Conservation (phyloP, 1,139 yeast species). For the Pichia terricola region DNA sequence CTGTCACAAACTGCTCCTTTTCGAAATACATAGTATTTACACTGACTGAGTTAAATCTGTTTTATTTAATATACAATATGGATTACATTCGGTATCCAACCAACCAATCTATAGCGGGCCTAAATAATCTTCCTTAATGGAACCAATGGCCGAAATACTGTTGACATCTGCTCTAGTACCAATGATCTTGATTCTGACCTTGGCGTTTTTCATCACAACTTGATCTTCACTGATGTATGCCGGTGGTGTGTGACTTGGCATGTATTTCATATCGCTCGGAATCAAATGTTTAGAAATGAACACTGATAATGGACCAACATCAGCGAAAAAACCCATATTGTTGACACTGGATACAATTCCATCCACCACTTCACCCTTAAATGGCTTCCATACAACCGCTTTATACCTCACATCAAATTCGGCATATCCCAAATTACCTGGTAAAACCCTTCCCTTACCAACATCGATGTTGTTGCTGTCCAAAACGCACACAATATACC, state of each 20-base stretch:
- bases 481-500: slow-evolving; percentile 90
- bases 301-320: slow-evolving; percentile 93
- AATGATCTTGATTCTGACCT: slow-evolving; percentile 88
- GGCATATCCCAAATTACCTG: slow-evolving; percentile 81
- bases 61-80: too few relatives aligned
- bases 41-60: too few relatives aligned
- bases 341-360: slow-evolving; percentile 92
- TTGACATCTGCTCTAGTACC: slow-evolving; percentile 98
- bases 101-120: slow-evolving; percentile 49
- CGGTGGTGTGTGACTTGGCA: slow-evolving; percentile 95
- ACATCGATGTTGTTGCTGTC: slow-evolving; percentile 94
- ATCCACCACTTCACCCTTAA: slow-evolving; percentile 97
- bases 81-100: too few relatives aligned
- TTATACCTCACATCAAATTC: slow-evolving; percentile 93
- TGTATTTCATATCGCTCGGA: slow-evolving; percentile 88
- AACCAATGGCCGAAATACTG: slow-evolving; percentile 93
- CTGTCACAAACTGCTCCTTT: too few relatives aligned
- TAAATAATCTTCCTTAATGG: slow-evolving; percentile 92
- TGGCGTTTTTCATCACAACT: slow-evolving; percentile 85
- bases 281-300: slow-evolving; percentile 92
- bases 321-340: slow-evolving; percentile 95
- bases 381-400: slow-evolving; percentile 98
- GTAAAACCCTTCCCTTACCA: slow-evolving; percentile 87
- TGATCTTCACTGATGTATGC: slow-evolving; percentile 97
- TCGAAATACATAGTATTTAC: too few relatives aligned